Conservation (phyloP, 345 rosid species). For the Eucalyptus virginea region DNA sequence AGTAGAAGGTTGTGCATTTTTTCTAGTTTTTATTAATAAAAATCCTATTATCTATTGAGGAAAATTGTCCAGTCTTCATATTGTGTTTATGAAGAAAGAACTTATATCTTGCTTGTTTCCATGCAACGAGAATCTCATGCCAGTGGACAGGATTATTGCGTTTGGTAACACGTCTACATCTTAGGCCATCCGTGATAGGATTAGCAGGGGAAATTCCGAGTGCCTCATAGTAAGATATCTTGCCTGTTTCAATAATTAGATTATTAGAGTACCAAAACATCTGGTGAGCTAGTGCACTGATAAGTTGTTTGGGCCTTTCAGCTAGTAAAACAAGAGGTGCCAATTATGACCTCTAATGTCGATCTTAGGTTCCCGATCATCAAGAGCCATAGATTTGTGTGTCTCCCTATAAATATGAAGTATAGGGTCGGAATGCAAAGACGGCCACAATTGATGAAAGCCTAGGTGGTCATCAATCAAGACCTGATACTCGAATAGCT, state of each 20-base stretch:
- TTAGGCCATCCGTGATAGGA: background rate
- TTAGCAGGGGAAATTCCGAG: background rate
- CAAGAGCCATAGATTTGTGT: background rate
- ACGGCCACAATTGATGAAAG: background rate
- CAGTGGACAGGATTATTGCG: background rate
- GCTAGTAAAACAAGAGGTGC: background rate
- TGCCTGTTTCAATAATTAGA: background rate
- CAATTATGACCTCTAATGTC: background rate
- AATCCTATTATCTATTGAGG: background rate
- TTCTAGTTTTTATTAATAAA: background rate
- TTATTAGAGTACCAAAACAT: background rate
- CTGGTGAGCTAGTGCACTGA: background rate
- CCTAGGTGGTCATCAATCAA: background rate
- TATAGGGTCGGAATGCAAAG: background rate
- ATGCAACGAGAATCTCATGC: background rate
- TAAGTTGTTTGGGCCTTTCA: background rate
- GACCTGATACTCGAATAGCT: background rate
- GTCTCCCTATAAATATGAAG: background rate
- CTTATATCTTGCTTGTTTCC: background rate
- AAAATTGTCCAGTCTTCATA: rapidly evolving
- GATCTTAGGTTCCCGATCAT: background rate
- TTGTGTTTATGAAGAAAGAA: background rate
- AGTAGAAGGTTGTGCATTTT: background rate
- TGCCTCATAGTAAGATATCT: background rate
- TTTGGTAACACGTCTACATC: background rate